A percentile compares a stretch with the other conserved stretches of the same genome.
These are phyloP conservation scores for Vicia villosa DNA, from an alignment of 306 rosid genomes.

Conservation along the genomic window DNA sequence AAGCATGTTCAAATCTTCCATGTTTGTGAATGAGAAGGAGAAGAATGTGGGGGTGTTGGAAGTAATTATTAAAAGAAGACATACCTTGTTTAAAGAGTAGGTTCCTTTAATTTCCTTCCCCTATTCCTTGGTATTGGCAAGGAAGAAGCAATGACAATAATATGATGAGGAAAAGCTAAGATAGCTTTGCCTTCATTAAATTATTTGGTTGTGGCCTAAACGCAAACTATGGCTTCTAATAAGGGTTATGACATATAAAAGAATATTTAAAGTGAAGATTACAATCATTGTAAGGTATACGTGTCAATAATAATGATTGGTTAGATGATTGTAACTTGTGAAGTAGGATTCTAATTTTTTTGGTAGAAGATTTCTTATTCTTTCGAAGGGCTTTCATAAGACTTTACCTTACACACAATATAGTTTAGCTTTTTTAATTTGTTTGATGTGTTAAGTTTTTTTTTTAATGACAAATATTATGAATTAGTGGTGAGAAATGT, in stretches of 20 bases:
- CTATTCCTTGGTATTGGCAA: constrained; percentile 33
- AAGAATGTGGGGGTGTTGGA: constrained; percentile 29
- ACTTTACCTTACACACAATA: too few species aligned
- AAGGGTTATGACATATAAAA: constrained; percentile 27
- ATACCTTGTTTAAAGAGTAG: constrained; percentile 44
- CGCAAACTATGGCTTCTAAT: constrained; percentile 46
- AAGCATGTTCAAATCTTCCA: constrained; percentile 73
- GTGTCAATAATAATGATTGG: constrained; percentile 20
- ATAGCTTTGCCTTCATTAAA: constrained; percentile 1
- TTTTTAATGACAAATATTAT: too few species aligned
- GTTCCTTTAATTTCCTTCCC: constrained; percentile 45
- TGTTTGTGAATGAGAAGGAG: constrained; percentile 33
- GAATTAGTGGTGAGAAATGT: too few species aligned
- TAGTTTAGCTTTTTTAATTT: too few species aligned
- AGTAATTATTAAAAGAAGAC: constrained; percentile 40
- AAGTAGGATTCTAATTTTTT: background rate
- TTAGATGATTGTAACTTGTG: background rate
- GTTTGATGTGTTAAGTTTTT: too few species aligned
- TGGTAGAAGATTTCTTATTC: background rate
- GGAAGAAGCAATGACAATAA: constrained; percentile 57
- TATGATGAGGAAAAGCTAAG: constrained; percentile 54
- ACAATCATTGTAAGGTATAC: constrained; percentile 18
- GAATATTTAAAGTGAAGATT: constrained; percentile 41
- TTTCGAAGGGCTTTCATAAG: background rate
- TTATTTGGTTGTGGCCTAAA: constrained; percentile 26